A percentile compares a stretch with the other conserved stretches of the same genome.
These are phyloP conservation scores for Plasmodium yoelii DNA, from an alignment of 169 alveolate genomes.

Conservation along the genomic window DNA sequence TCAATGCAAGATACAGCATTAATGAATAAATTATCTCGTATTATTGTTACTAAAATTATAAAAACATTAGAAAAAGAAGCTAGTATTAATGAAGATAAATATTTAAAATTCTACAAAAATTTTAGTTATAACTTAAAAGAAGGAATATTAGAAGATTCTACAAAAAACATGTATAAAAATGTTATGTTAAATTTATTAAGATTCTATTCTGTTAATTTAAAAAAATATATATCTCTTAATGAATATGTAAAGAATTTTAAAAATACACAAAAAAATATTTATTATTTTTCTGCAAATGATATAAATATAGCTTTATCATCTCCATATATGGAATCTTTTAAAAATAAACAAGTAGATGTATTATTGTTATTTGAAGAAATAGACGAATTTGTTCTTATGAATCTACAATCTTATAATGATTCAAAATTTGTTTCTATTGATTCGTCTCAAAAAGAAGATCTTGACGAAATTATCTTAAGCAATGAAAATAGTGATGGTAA, in stretches of 20 bases:
- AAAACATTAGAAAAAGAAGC: slow-evolving; percentile 93
- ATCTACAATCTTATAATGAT: slow-evolving; percentile 83
- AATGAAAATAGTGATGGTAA: too few relatives aligned
- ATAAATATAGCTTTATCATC: slow-evolving; percentile 89
- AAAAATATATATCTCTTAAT: slow-evolving; percentile 80
- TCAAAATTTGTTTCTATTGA: slow-evolving; percentile 82
- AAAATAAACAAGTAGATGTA: slow-evolving; percentile 85
- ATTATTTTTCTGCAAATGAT: slow-evolving; percentile 88
- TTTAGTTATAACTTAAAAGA: slow-evolving; percentile 90
- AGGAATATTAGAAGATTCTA: slow-evolving; percentile 87
- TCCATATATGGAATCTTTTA: slow-evolving; percentile 93
- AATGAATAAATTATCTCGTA: slow-evolving; percentile 92
- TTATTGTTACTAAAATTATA: slow-evolving; percentile 92
- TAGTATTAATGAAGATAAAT: slow-evolving; percentile 87
- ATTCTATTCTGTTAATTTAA: slow-evolving; percentile 78
- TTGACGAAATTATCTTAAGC: slow-evolving; percentile 77
- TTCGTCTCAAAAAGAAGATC: slow-evolving; percentile 79
- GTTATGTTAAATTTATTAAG: slow-evolving; percentile 75
- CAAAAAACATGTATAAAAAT: slow-evolving; percentile 80
- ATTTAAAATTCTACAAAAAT: slow-evolving; percentile 87
- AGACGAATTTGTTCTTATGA: slow-evolving; percentile 91
- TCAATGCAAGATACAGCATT: slow-evolving; percentile 93
- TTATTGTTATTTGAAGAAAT: slow-evolving; percentile 90
- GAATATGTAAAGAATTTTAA: slow-evolving; percentile 84
- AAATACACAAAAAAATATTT: slow-evolving; percentile 89